A percentile compares a stretch with the other conserved stretches of the same genome.
Evolutionary conservation across 371 early-diverging fungal species (phyloP).

Genomic region (Haplosporangium sp.): DNA sequence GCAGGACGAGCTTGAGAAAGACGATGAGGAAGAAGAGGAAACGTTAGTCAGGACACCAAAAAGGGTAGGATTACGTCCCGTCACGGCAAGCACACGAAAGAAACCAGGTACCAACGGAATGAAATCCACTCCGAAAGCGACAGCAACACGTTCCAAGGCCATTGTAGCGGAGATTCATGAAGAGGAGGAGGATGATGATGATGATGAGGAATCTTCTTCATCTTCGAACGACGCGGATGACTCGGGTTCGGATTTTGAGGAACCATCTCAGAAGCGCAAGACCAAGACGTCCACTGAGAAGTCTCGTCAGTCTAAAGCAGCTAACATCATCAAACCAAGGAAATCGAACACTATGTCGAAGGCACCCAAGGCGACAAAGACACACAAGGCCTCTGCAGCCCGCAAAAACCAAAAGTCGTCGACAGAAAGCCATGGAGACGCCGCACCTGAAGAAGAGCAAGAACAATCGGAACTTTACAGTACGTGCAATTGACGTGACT

Average conservation of each 20-base stretch:
- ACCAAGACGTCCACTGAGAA: slow-evolving; percentile 6
- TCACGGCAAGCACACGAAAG: background rate
- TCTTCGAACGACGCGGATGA: slow-evolving; percentile 12
- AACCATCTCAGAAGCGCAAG: slow-evolving; percentile 11
- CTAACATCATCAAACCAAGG: slow-evolving; percentile 9
- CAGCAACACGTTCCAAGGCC: background rate
- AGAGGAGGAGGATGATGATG: slow-evolving; percentile 6
- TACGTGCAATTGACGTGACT: slow-evolving; percentile 4
- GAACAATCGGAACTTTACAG: slow-evolving; percentile 26
- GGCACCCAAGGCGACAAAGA: slow-evolving; percentile 12
- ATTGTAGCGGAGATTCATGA: slow-evolving; percentile 1
- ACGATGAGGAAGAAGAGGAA: slow-evolving; percentile 10
- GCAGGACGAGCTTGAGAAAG: background rate
- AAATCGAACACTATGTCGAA: slow-evolving; percentile 3
- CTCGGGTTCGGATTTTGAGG: slow-evolving; percentile 43
- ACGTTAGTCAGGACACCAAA: background rate
- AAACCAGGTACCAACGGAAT: background rate
- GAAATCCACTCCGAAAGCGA: background rate
- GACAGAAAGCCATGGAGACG: background rate
- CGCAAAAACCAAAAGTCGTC: background rate
- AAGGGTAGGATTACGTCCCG: background rate
- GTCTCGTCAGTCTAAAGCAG: slow-evolving; percentile 6
- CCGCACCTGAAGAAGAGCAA: slow-evolving; percentile 9
- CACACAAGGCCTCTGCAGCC: background rate
- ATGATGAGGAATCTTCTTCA: background rate